Evolutionary conservation across 495 filamentous ascomycete genomes (phyloP).

Genomic region (Penicillium dipodomyicola): DNA sequence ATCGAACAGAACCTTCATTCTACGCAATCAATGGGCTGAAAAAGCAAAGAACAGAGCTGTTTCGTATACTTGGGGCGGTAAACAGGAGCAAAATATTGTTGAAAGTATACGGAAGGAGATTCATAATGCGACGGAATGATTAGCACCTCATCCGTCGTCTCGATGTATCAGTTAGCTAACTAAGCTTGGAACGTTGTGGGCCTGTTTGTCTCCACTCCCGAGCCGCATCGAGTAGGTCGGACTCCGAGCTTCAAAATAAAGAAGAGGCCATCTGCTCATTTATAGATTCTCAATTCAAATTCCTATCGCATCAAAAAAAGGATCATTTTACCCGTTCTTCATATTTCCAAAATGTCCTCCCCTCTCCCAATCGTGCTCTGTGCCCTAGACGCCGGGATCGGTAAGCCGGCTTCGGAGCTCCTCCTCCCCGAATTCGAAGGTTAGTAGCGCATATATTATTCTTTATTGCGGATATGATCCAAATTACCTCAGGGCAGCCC

Average conservation of each 20-base stretch:
- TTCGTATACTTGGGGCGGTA: slow-evolving; percentile 25
- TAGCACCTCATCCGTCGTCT: neutral
- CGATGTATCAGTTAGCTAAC: no score
- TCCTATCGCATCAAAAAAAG: neutral
- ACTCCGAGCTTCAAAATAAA: slow-evolving; percentile 7
- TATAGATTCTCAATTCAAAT: neutral
- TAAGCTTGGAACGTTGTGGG: neutral
- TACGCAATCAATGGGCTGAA: slow-evolving; percentile 18
- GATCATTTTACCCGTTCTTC: neutral
- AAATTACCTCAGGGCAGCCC: neutral
- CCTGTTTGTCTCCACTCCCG: neutral
- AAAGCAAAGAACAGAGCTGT: slow-evolving; percentile 17
- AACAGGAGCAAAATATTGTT: no score
- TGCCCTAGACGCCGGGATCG: slow-evolving; percentile 25
- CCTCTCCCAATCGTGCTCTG: slow-evolving; percentile 23
- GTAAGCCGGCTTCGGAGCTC: slow-evolving; percentile 26
- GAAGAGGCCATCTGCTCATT: neutral
- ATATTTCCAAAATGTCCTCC: slow-evolving; percentile 13
- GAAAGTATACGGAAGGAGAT: neutral
- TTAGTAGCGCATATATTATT: slow-evolving; percentile 12
- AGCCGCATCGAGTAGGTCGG: slow-evolving; percentile 4
- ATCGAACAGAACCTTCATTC: slow-evolving; percentile 20
- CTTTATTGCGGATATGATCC: neutral
- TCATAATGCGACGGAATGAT: neutral
- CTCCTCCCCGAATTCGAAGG: slow-evolving; percentile 33